These are phyloP conservation scores for Maudiozyma barnettii DNA, from an alignment of 805 yeast genomes.

Conservation along the genomic window DNA sequence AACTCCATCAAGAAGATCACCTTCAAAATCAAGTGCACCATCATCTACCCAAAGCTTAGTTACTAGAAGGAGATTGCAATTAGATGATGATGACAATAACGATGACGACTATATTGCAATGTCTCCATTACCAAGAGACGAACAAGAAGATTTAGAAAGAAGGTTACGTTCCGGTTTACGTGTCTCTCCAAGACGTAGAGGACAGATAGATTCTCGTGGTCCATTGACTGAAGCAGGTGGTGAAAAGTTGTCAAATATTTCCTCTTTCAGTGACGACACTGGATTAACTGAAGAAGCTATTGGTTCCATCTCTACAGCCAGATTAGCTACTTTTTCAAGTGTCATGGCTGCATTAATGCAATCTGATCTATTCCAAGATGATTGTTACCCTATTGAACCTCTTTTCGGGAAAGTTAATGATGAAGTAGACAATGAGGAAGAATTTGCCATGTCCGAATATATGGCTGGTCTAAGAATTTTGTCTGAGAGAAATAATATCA, in stretches of 20 bases:
- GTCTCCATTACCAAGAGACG: slow-evolving; percentile 23
- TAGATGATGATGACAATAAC: slow-evolving; percentile 26
- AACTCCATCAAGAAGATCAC: slow-evolving; percentile 10
- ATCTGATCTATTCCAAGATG: slow-evolving; percentile 36
- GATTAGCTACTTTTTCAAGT: slow-evolving; percentile 39
- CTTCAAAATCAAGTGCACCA: slow-evolving; percentile 1
- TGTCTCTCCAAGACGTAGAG: slow-evolving; percentile 25
- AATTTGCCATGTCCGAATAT: slow-evolving; percentile 36
- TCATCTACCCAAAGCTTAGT: slow-evolving; percentile 4
- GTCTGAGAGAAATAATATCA: slow-evolving; percentile 37
- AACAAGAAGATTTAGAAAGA: slow-evolving; percentile 24
- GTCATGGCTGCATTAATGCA: slow-evolving; percentile 40
- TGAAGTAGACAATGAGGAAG: slow-evolving; percentile 39
- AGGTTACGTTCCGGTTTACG: slow-evolving; percentile 22
- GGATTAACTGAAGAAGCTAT: slow-evolving; percentile 10
- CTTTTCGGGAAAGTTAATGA: slow-evolving; percentile 37
- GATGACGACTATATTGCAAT: slow-evolving; percentile 12
- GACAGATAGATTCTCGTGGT: slow-evolving; percentile 7
- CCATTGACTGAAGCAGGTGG: slow-evolving; percentile 21
- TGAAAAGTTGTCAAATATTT: slow-evolving; percentile 15
- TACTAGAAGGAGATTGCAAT: slow-evolving; percentile 14
- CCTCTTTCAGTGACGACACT: slow-evolving; percentile 10
- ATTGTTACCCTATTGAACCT: slow-evolving; percentile 32
- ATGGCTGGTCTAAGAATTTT: slow-evolving; percentile 35
- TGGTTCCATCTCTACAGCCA: slow-evolving; percentile 39